Percentiles rank a stretch among this genome's conserved stretches.
These are phyloP conservation scores for Martensiomyces pterosporus DNA, from an alignment of 192 early-diverging fungal genomes.

Conservation along the genomic window DNA sequence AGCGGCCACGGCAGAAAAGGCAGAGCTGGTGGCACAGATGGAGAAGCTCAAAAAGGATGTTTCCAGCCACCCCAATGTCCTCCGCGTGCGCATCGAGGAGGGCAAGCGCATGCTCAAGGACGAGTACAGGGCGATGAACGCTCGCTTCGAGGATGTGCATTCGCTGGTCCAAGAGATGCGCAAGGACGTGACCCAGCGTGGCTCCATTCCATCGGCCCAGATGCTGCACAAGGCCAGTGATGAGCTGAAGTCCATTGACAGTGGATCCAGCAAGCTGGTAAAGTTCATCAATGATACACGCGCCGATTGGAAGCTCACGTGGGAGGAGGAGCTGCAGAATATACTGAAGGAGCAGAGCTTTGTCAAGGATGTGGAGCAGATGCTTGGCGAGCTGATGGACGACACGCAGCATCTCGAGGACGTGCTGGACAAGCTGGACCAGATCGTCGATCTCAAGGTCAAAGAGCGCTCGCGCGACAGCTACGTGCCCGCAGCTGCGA, in stretches of 20 bases:
- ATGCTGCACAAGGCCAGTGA: slow-evolving; percentile 53
- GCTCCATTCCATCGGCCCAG: slow-evolving; percentile 55
- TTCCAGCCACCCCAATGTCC: slow-evolving; percentile 30
- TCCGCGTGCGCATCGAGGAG: slow-evolving; percentile 54
- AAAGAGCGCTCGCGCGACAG: slow-evolving; percentile 42
- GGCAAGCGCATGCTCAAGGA: slow-evolving; percentile 50
- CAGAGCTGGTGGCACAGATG: slow-evolving; percentile 17
- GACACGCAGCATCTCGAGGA: slow-evolving; percentile 58
- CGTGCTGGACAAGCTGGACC: slow-evolving; percentile 60
- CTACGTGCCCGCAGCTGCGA: slow-evolving; percentile 21
- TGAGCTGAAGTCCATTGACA: slow-evolving; percentile 51
- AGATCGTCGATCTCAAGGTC: slow-evolving; percentile 53
- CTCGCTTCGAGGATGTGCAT: slow-evolving; percentile 61
- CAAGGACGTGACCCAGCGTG: slow-evolving; percentile 65
- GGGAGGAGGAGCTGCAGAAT: slow-evolving; percentile 79
- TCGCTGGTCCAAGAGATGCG: slow-evolving; percentile 68
- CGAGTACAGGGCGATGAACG: slow-evolving; percentile 48
- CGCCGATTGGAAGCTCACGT: slow-evolving; percentile 75
- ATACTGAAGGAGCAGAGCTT: slow-evolving; percentile 77
- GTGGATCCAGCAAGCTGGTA: slow-evolving; percentile 54
- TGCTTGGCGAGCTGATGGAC: slow-evolving; percentile 65
- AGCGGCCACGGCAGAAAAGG: neutral
- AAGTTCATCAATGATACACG: slow-evolving; percentile 59
- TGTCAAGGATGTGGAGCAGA: slow-evolving; percentile 72
- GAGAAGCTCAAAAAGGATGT: slow-evolving; percentile 42